phyloP scores from a whole-genome alignment of 495 filamentous ascomycete species.

The Astrothelium macrocarpum region DNA sequence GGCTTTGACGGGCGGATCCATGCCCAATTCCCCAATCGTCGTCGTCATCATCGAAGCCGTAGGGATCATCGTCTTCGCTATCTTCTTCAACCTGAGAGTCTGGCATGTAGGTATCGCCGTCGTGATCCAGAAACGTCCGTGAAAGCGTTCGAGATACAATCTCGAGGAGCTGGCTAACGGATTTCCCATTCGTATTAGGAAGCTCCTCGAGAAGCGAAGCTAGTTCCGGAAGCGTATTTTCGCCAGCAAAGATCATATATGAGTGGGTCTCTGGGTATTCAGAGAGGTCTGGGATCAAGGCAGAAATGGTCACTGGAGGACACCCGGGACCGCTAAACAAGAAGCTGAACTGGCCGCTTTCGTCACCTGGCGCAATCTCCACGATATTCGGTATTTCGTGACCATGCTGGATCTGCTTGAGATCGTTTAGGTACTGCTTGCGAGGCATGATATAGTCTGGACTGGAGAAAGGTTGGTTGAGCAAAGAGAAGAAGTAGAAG shows the following conservation, averaged over 20 bases:
- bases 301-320: conserved; percentile 40
- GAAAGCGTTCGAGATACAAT: conserved; percentile 27
- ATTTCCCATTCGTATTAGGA: conserved; percentile 24
- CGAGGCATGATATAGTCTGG: conserved; percentile 42
- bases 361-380: conserved; percentile 46
- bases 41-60: conserved; percentile 20
- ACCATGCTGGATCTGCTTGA: conserved; percentile 33
- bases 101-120: conserved; percentile 30
- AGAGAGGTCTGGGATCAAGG: conserved; percentile 43
- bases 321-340: conserved; percentile 13
- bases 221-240: conserved; percentile 39
- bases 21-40: conserved; percentile 12
- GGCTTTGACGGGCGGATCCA: background rate
- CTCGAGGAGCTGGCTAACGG: conserved; percentile 28
- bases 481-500: background rate
- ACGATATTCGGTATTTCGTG: conserved; percentile 33
- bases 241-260: conserved; percentile 51
- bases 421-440: conserved; percentile 44
- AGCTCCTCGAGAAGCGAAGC: conserved; percentile 39
- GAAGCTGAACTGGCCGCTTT: conserved; percentile 55
- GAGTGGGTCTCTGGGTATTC: conserved; percentile 57
- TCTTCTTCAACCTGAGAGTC: conserved; percentile 28
- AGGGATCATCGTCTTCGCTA: conserved; percentile 28
- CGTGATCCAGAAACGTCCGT: conserved; percentile 13
- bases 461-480: background rate